A percentile compares a stretch with the other conserved stretches of the same genome.
Evolutionary conservation across 1,284 basidiomycete genomes (phyloP).

Genomic region (Clitocybe nebularis): DNA sequence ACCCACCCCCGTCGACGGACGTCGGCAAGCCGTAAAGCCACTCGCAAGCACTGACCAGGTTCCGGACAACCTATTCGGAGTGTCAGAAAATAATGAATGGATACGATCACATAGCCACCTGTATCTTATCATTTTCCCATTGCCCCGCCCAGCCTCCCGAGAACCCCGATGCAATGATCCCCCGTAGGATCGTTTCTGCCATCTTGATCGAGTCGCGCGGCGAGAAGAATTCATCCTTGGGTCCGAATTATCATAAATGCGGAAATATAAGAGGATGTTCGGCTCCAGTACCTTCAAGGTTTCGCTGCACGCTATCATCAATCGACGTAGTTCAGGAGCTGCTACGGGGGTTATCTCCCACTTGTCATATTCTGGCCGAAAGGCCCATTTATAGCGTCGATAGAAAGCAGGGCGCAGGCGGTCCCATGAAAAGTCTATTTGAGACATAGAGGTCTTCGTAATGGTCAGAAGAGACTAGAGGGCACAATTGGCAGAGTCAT

Average conservation of each 20-base stretch:
- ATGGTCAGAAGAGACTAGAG: neutral
- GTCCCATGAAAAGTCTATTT: constrained; percentile 35
- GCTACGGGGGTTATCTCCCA: constrained; percentile 36
- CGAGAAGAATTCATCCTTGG: constrained; percentile 31
- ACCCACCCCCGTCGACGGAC: constrained; percentile 24
- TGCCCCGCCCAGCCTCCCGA: constrained; percentile 31
- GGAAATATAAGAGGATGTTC: neutral
- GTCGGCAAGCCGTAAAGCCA: constrained; percentile 28
- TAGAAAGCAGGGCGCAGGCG: constrained; percentile 44
- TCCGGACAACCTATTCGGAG: constrained; percentile 23
- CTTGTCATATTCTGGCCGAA: constrained; percentile 49
- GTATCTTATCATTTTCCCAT: constrained; percentile 31
- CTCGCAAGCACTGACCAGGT: constrained; percentile 24
- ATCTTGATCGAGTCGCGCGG: constrained; percentile 35
- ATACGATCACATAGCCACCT: constrained; percentile 11
- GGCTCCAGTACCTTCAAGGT: constrained; percentile 33
- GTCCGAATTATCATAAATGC: constrained; percentile 1
- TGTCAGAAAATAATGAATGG: constrained; percentile 3
- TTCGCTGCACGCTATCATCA: constrained; percentile 32
- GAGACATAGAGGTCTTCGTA: constrained; percentile 28
- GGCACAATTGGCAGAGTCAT: constrained; percentile 13
- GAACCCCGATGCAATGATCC: constrained; percentile 24
- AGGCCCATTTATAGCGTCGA: constrained; percentile 75
- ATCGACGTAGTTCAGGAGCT: constrained; percentile 40
- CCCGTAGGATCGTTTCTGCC: constrained; percentile 33